phyloP scores from a whole-genome alignment of 1,284 basidiomycete species.

The Ceratobasidium sp. region DNA sequence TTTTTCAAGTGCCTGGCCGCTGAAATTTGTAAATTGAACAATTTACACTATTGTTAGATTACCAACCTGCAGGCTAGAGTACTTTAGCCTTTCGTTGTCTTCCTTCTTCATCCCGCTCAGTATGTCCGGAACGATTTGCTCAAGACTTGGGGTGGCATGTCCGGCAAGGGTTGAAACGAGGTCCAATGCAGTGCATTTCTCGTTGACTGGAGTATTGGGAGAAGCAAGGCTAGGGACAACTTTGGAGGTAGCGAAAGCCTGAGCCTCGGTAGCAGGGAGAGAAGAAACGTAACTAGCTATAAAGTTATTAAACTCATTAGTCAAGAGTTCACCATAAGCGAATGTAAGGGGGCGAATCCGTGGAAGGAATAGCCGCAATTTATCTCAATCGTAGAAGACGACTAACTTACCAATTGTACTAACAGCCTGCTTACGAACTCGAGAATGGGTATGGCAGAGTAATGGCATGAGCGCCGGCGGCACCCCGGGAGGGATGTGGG shows the following conservation, averaged over 20 bases:
- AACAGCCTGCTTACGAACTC: conserved; percentile 91
- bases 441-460: conserved; percentile 82
- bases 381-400: conserved; percentile 43
- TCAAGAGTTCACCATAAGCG: too few species aligned
- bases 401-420: conserved; percentile 73
- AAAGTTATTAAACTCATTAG: too few species aligned
- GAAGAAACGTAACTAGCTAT: conserved; percentile 79
- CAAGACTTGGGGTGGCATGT: conserved; percentile 71
- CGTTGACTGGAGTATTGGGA: conserved; percentile 67
- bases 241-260: conserved; percentile 66
- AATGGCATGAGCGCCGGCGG: conserved; percentile 81
- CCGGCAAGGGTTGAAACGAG: conserved; percentile 83
- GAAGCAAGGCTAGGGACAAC: conserved; percentile 73
- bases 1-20: conserved; percentile 88
- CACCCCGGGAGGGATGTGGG: conserved; percentile 76
- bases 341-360: too few species aligned
- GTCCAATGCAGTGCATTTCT: conserved; percentile 81
- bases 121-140: conserved; percentile 74
- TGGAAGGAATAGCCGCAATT: too few species aligned
- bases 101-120: conserved; percentile 75
- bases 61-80: conserved; percentile 77
- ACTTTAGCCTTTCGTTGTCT: conserved; percentile 85
- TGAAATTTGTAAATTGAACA: conserved; percentile 56
- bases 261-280: conserved; percentile 68
- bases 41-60: too few species aligned